A percentile compares a stretch with the other conserved stretches of the same genome.
Conservation (phyloP, 148 eudicot species). For the Pharnaceum exiguum region DNA sequence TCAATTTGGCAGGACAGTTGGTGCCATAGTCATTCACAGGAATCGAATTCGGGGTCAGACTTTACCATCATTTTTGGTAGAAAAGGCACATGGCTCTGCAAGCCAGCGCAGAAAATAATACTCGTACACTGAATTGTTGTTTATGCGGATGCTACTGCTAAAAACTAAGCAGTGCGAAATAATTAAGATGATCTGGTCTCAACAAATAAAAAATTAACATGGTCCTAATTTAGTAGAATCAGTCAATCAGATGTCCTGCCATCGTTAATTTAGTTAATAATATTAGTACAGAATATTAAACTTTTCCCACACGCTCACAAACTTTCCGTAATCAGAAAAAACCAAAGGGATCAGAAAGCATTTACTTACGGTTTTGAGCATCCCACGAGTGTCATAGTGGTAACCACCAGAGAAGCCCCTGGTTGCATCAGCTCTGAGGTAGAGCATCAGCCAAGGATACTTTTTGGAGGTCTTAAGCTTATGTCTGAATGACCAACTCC, state of each 20-base stretch:
- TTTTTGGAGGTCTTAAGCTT: slow-evolving; percentile 45
- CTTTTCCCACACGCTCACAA: too few relatives aligned
- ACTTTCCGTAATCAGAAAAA: background rate
- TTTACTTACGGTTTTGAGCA: slow-evolving; percentile 51
- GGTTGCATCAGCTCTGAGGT: slow-evolving; percentile 61
- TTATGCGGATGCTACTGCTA: too few relatives aligned
- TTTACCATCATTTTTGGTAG: slow-evolving; percentile 11
- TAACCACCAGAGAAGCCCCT: slow-evolving; percentile 57
- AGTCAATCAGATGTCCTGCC: too few relatives aligned
- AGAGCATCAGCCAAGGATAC: slow-evolving; percentile 67
- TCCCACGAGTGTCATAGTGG: slow-evolving; percentile 59
- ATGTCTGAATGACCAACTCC: slow-evolving; percentile 51
- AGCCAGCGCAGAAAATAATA: slow-evolving; percentile 1
- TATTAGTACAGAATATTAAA: too few relatives aligned
- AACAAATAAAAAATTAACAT: too few relatives aligned
- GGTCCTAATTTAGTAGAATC: too few relatives aligned
- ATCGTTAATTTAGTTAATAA: too few relatives aligned
- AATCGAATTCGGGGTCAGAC: background rate
- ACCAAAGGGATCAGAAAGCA: background rate
- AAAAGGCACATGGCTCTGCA: slow-evolving; percentile 14
- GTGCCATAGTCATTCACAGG: too few relatives aligned
- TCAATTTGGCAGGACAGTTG: too few relatives aligned
- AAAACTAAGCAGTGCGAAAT: too few relatives aligned
- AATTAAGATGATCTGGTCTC: too few relatives aligned
- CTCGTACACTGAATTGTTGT: background rate